These are phyloP conservation scores for Achlya hypogyna DNA, from an alignment of 352 stramenopile genomes.

Conservation along the genomic window DNA sequence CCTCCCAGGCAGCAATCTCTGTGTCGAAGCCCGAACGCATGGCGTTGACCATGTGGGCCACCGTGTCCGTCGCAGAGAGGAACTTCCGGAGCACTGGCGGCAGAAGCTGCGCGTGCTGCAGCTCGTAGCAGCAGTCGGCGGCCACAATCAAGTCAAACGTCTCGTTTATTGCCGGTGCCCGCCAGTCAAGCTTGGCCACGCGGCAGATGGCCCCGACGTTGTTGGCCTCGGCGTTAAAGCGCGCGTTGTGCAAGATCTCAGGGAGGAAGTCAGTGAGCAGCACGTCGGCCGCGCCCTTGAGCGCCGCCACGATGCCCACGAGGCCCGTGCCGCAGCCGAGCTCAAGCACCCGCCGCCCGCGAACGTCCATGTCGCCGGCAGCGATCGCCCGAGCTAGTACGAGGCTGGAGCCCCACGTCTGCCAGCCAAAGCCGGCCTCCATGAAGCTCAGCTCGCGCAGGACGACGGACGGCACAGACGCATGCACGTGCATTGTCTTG, in stretches of 20 bases:
- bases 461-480: background rate
- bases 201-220: background rate
- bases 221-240: background rate
- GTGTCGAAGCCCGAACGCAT: background rate
- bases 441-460: background rate
- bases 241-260: background rate
- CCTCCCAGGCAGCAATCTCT: background rate
- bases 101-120: background rate
- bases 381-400: background rate
- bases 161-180: background rate
- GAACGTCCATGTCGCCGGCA: constrained; percentile 17
- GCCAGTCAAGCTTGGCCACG: background rate
- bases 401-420: background rate
- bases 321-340: constrained; percentile 80
- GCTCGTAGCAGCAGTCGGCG: background rate
- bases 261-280: constrained; percentile 64
- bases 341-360: constrained; percentile 53
- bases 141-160: background rate
- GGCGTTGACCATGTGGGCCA: background rate
- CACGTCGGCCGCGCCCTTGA: constrained; percentile 61
- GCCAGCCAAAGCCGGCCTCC: background rate
- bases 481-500: background rate
- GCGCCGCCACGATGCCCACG: constrained; percentile 66
- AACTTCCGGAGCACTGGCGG: background rate
- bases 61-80: background rate